Evolutionary conservation across 169 alveolate genomes (phyloP).

Genomic region (Plasmodium vinckei): DNA sequence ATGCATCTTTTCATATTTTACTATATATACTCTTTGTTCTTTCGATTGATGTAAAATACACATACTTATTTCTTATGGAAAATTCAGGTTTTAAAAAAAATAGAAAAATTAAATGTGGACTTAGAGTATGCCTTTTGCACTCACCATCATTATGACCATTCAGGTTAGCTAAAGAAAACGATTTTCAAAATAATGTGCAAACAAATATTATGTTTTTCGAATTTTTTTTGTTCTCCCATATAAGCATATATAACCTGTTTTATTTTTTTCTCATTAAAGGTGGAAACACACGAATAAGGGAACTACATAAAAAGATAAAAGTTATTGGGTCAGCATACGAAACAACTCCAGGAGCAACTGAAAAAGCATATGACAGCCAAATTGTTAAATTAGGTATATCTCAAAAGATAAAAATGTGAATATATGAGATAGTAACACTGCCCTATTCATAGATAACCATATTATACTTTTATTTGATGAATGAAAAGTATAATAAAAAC

Average conservation of each 20-base stretch:
- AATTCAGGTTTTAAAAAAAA: slow-evolving; percentile 37
- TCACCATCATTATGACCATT: slow-evolving; percentile 91
- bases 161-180: slow-evolving; percentile 64
- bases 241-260: not conserved
- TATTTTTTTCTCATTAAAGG: slow-evolving; percentile 75
- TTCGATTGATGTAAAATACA: not conserved
- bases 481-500: not conserved
- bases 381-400: slow-evolving; percentile 68
- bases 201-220: not conserved
- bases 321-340: slow-evolving; percentile 92
- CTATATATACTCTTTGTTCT: not conserved
- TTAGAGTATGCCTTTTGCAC: slow-evolving; percentile 81
- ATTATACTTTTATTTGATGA: not conserved
- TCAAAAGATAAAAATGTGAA: not conserved
- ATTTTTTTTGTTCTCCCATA: not conserved
- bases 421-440: not conserved
- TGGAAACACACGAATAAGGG: slow-evolving; percentile 86
- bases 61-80: not conserved
- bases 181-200: not conserved
- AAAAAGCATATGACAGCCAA: slow-evolving; percentile 87
- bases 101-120: slow-evolving; percentile 75
- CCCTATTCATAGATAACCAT: not conserved
- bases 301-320: slow-evolving; percentile 82
- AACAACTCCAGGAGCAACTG: slow-evolving; percentile 89
- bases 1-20: not conserved